Evolutionary conservation across 305 asterid species (phyloP).

Genomic region (Solanum aculeatissimum): DNA sequence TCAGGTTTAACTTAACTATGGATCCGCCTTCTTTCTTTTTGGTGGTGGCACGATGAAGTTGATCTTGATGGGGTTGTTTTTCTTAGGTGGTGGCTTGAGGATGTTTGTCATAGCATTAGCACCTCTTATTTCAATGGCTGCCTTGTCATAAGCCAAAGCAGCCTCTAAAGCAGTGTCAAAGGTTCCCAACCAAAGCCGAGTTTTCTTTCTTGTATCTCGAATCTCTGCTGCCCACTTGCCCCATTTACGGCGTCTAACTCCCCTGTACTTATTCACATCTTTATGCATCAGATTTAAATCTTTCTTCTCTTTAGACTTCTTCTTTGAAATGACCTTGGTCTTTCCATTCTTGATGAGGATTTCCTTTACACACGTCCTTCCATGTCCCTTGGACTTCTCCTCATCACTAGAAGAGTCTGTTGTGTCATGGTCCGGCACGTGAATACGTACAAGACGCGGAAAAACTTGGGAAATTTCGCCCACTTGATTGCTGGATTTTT

Average conservation of each 20-base stretch:
- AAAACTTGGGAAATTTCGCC: neutral
- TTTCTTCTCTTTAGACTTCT: neutral
- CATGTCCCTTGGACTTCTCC: neutral
- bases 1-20: neutral
- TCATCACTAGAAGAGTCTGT: slow-evolving; percentile 72
- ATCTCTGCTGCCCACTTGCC: slow-evolving; percentile 68
- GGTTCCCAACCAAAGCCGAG: slow-evolving; percentile 46
- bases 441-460: slow-evolving; percentile 41
- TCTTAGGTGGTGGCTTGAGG: slow-evolving; percentile 18
- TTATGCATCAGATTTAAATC: neutral
- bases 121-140: slow-evolving; percentile 37
- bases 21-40: neutral
- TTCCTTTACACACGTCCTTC: slow-evolving; percentile 22
- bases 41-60: neutral
- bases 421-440: slow-evolving; percentile 62
- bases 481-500: neutral
- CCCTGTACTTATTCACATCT: slow-evolving; percentile 29
- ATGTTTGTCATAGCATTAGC: slow-evolving; percentile 47
- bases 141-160: slow-evolving; percentile 35
- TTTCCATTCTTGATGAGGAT: neutral
- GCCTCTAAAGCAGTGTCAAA: slow-evolving; percentile 44
- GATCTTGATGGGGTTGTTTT: neutral
- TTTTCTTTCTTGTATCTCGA: slow-evolving; percentile 32
- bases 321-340: neutral
- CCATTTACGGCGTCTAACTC: slow-evolving; percentile 48